Conservation (phyloP, 2,329 filamentous ascomycete species). For the Fulvia fulva region DNA sequence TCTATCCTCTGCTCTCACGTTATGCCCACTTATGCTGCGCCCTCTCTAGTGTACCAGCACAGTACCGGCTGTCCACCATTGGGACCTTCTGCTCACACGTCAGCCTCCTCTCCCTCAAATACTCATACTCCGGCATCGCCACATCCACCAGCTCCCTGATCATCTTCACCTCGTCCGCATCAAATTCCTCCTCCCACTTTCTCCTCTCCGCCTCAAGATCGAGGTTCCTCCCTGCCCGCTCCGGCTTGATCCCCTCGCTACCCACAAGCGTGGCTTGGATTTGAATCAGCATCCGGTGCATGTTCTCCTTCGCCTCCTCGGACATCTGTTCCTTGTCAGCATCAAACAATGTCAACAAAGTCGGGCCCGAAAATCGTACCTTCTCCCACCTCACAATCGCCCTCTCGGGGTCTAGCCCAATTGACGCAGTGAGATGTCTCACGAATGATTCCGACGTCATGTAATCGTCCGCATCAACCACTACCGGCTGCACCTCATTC, state of each 20-base stretch:
- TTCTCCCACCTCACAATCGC: slow-evolving; percentile 27
- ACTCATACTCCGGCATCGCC: slow-evolving; percentile 41
- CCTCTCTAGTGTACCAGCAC: too few species aligned
- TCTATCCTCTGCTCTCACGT: too few species aligned
- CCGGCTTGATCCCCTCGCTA: slow-evolving; percentile 33
- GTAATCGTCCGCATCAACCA: slow-evolving; percentile 40
- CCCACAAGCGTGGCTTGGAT: slow-evolving; percentile 31
- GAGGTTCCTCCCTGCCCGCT: slow-evolving; percentile 30
- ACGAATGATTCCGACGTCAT: slow-evolving; percentile 35
- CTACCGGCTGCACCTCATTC: slow-evolving; percentile 24
- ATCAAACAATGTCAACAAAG: not conserved
- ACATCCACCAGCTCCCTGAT: slow-evolving; percentile 22
- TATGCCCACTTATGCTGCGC: too few species aligned
- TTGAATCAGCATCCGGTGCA: slow-evolving; percentile 11
- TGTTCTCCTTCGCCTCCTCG: slow-evolving; percentile 5
- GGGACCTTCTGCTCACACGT: too few species aligned
- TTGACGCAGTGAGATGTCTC: slow-evolving; percentile 16
- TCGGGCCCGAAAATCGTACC: not conserved
- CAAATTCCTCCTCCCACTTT: slow-evolving; percentile 34
- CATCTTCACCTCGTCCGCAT: slow-evolving; percentile 11
- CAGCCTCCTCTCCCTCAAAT: slow-evolving; percentile 26
- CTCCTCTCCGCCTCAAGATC: slow-evolving; percentile 34
- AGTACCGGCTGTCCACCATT: too few species aligned
- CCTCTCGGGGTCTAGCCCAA: slow-evolving; percentile 33
- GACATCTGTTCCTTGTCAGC: not conserved